Evolutionary conservation across 2,329 filamentous ascomycete species (phyloP), one percentile per base, ranked within the genome.

Genomic region (Zalaria obscura): DNA sequence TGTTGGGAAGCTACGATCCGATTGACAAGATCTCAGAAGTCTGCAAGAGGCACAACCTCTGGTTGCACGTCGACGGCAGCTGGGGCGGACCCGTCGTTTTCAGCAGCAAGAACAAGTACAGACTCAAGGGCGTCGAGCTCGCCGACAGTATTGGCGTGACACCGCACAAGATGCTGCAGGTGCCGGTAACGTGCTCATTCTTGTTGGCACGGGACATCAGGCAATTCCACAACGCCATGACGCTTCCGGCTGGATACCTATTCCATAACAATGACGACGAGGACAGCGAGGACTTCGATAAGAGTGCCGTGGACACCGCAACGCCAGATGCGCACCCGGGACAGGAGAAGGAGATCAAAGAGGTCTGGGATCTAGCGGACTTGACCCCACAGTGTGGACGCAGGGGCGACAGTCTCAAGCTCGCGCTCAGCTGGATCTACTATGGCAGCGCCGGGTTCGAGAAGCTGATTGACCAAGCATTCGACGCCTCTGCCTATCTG

Each of bases 81-180:
- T 96, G 88, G 89, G 91, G 91, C 49, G 89, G 87, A 0, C 73
- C 80, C 1, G 85, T 83, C 45, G 71, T 84, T 48, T 95, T 96
- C 63, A 83, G 78, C 0, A 53, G 69, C n/a, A 64, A 64, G 43
- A 79, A 60, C 9, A 49, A 83, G 35, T 66, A 65, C 36, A 83
- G 86, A 55, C 65, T 96, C 6, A 59, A 66, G 1, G 89, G 89
- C 9, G 68, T 73, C 2, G 71, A 87, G 36, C 70, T 80, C 34
- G 91, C 88, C 6, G 74, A 95, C 61, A 85, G 78, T 9, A 68
- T 96, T 33, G 85, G 87, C 2, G 75, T 94, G 41, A 96, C 93
- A 61, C 88, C 91, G 43, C 91, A 98, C 66, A 96, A 96, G 66
- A 96, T 96, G 91, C 74, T 96, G 56, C 85, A 85, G 44, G 83